Base-by-base conservation (phyloP, 2,329 filamentous ascomycete genomes). In the Diaporthe aspalathi region DNA sequence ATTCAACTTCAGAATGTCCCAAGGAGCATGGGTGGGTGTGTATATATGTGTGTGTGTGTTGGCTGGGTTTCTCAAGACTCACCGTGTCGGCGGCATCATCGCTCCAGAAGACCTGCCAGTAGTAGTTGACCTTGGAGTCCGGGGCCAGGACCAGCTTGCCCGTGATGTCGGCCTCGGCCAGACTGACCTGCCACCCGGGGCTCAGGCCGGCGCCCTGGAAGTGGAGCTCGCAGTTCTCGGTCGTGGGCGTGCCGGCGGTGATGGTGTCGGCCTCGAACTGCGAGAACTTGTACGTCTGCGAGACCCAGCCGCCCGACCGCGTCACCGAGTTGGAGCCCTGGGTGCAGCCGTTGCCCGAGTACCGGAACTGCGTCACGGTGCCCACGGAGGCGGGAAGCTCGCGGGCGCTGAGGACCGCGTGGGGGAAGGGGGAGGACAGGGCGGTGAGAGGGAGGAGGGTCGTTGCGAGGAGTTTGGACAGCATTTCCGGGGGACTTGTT, bases 101-200 rank as follows among this genome's bases (percentile, higher is more conserved):
- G 73, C 81, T 82, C 75, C 79, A 83, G 65, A 77, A 83, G 60
- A 77, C 79, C 12, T 78, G 79, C 38, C 81, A 77, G 71, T 76
- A 82, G 71, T 79, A 80, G 17, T 79, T 77, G 35, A 83, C 68
- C 17, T 70, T 54, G 0, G 80, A 29, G 27, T 35, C 60, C 5
- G 60, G 60, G 17, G 60, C 60, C 38, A 63, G 78, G 1, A 76
- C 74, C 24, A 80, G 74, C 70, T 78, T 79, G 14, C 81, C 81
- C 32, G 73, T 74, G 53, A 82, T 78, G 24, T 68, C 74, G 27
- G 81, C 80, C 60, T 78, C 77, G 47, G 76, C 74, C 67, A 83
- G 73, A 49, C 80, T 79, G 50, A 82, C 76, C 78, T 83, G 82
- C 81, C 81, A 83, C 8, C 82, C 82, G 3, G 78, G 70, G 47